Evolutionary conservation across 805 yeast species (phyloP).

Genomic region (Kregervanrija delftensis): DNA sequence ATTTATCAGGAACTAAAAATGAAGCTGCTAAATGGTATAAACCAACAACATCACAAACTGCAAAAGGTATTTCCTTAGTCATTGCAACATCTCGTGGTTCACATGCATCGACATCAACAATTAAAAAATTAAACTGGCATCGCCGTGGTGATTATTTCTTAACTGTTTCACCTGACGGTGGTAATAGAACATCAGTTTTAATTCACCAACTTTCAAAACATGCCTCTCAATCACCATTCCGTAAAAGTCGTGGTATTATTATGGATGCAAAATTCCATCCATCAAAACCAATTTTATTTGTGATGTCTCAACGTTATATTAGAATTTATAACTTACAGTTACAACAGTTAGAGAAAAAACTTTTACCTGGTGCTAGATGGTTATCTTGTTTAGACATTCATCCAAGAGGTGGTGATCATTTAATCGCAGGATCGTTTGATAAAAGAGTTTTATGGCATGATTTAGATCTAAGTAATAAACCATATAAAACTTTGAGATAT

Average conservation of each 20-base stretch:
- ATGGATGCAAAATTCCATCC: constrained; percentile 98
- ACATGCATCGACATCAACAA: constrained; percentile 43
- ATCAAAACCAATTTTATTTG: constrained; percentile 86
- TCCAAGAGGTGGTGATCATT: constrained; percentile 87
- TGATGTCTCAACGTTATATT: constrained; percentile 88
- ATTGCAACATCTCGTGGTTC: constrained; percentile 44
- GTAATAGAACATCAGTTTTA: constrained; percentile 71
- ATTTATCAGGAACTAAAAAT: constrained; percentile 27
- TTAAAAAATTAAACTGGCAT: constrained; percentile 90
- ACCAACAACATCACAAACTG: constrained; percentile 57
- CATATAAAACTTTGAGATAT: constrained; percentile 91
- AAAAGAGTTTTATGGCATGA: constrained; percentile 97
- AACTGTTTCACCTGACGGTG: constrained; percentile 91
- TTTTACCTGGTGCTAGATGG: constrained; percentile 96
- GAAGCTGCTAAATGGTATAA: constrained; percentile 77
- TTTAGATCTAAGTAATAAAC: constrained; percentile 79
- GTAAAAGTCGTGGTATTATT: constrained; percentile 84
- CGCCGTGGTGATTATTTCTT: constrained; percentile 96
- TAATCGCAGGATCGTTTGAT: constrained; percentile 87
- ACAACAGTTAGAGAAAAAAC: constrained; percentile 75
- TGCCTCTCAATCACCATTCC: constrained; percentile 91
- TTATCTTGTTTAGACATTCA: constrained; percentile 86
- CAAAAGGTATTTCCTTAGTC: constrained; percentile 64
- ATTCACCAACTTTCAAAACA: constrained; percentile 95
- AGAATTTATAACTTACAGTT: constrained; percentile 85